Conservation (phyloP, 805 yeast genomes). For the Lipomyces yamanashiensis region DNA sequence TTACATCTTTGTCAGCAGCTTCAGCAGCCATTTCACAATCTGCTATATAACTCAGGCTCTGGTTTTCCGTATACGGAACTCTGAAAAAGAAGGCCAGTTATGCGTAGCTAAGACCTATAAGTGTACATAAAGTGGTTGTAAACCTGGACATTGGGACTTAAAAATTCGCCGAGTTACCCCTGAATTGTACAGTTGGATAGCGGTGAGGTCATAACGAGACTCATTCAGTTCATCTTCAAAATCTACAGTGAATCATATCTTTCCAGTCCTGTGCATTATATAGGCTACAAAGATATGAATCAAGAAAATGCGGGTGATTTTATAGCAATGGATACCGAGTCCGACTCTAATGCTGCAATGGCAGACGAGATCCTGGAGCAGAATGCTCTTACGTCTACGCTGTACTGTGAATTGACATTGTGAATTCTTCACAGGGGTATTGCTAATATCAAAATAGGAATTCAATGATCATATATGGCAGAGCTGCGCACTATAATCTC, state of each 20-base stretch:
- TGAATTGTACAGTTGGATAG: neutral
- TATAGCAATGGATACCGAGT: neutral
- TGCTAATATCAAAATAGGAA: conserved; percentile 8
- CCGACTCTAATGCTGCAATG: neutral
- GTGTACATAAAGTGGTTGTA: neutral
- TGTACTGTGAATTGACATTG: conserved; percentile 10
- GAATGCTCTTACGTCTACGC: conserved; percentile 26
- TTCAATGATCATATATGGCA: conserved; percentile 25
- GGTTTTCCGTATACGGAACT: neutral
- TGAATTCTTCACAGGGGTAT: neutral
- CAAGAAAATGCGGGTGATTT: neutral
- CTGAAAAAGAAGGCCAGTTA: neutral
- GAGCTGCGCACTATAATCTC: conserved; percentile 27
- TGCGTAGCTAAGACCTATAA: neutral
- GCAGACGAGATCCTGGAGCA: conserved; percentile 20
- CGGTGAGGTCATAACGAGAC: neutral
- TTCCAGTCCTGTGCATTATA: too few relatives aligned
- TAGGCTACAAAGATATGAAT: too few relatives aligned
- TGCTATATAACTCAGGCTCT: neutral
- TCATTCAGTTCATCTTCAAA: too few relatives aligned
- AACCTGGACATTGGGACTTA: conserved; percentile 10
- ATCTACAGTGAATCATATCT: too few relatives aligned
- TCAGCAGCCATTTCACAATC: neutral
- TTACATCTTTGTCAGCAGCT: neutral
- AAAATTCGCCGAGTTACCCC: conserved; percentile 14